A percentile compares a stretch with the other conserved stretches of the same genome.
Evolutionary conservation across 768 basidiomycete genomes (phyloP).

Genomic region (Termitomyces sp.): DNA sequence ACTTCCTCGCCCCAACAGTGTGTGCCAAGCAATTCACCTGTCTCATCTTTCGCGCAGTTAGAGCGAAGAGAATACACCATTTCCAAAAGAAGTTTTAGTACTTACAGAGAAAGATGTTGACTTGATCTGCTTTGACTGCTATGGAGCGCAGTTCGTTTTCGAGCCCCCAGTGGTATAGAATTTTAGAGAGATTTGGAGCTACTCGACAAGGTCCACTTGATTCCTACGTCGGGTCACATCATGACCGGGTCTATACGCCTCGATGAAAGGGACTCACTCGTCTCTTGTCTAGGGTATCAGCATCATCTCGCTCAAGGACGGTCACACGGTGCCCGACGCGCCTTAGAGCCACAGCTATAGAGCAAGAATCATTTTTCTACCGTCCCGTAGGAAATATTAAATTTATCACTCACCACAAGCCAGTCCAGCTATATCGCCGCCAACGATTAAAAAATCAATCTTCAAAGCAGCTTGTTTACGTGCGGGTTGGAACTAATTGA

Average conservation of each 20-base stretch:
- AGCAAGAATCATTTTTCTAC: background rate
- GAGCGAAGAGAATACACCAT: background rate
- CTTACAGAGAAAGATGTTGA: slow-evolving; percentile 14
- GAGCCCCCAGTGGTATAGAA: slow-evolving; percentile 51
- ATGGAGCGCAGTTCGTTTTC: slow-evolving; percentile 17
- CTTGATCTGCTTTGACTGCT: slow-evolving; percentile 11
- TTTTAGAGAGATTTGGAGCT: slow-evolving; percentile 51
- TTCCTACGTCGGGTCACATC: slow-evolving; percentile 4
- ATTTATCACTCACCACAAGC: slow-evolving; percentile 24
- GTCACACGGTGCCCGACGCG: slow-evolving; percentile 50
- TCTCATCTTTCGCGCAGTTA: slow-evolving; percentile 33
- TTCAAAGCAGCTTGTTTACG: slow-evolving; percentile 3
- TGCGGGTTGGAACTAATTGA: slow-evolving; percentile 2
- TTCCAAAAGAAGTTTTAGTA: background rate
- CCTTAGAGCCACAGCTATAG: slow-evolving; percentile 41
- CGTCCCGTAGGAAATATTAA: too few relatives aligned
- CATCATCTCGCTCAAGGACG: slow-evolving; percentile 38
- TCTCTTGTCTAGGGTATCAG: slow-evolving; percentile 1
- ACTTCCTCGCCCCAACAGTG: slow-evolving; percentile 49
- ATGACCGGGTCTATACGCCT: background rate
- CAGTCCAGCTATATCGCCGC: slow-evolving; percentile 46
- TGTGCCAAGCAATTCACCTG: slow-evolving; percentile 41
- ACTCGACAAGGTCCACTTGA: slow-evolving; percentile 24
- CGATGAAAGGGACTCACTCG: background rate
- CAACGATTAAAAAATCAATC: slow-evolving; percentile 22